Conservation (phyloP, 495 filamentous ascomycete species). For the Neurospora sp. region DNA sequence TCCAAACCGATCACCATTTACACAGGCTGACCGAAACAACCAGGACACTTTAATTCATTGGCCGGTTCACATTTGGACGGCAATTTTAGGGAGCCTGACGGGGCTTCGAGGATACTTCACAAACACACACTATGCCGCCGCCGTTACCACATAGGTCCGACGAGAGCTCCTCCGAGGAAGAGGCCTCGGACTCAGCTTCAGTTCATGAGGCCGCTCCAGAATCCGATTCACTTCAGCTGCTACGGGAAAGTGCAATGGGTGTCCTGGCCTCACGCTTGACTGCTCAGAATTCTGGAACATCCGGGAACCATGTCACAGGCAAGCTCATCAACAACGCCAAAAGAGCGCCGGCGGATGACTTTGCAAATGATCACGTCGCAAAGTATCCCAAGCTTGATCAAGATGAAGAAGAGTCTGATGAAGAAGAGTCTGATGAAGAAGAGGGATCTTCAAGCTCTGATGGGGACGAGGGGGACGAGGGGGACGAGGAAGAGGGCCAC, state of each 20-base stretch:
- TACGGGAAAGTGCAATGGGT: not conserved
- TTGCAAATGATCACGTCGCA: not conserved
- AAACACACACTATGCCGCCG: not conserved
- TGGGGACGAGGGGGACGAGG: not conserved
- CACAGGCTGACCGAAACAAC: not conserved
- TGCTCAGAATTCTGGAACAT: not conserved
- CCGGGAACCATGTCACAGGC: not conserved
- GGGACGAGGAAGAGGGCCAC: not conserved
- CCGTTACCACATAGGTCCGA: not conserved
- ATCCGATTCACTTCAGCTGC: not conserved
- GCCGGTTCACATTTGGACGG: not conserved
- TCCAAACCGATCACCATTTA: not conserved
- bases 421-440: not conserved
- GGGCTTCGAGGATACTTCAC: not conserved
- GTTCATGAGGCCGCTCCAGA: not conserved
- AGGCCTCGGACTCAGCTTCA: not conserved
- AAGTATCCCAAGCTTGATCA: not conserved
- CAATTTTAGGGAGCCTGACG: not conserved
- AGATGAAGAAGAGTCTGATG: not conserved
- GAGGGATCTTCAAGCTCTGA: not conserved
- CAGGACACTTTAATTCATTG: not conserved
- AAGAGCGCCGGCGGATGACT: not conserved
- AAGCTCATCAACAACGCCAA: not conserved
- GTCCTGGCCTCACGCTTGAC: not conserved
- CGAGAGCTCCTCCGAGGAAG: not conserved